Percentiles rank a stretch among this genome's conserved stretches.
These are phyloP conservation scores for Mortierella sp. DNA, from an alignment of 371 early-diverging fungal species.

Conservation along the genomic window DNA sequence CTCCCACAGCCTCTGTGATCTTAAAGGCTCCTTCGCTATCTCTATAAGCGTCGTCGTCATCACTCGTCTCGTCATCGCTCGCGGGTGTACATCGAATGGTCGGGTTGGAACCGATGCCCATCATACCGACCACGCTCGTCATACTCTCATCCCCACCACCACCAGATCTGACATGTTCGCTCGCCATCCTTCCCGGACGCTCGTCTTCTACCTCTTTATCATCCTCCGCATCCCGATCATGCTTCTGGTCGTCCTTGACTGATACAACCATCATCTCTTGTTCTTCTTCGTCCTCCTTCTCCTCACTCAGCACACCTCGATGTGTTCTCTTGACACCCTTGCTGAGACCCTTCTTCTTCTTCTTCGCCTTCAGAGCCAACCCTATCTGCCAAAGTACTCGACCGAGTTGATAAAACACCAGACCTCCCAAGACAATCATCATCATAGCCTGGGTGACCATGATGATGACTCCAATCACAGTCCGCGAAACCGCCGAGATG, in stretches of 20 bases:
- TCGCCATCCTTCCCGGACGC: constrained; percentile 24
- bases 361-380: constrained; percentile 6
- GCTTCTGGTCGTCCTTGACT: constrained; percentile 6
- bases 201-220: constrained; percentile 2
- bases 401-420: constrained; percentile 36
- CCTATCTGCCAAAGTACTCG: constrained; percentile 18
- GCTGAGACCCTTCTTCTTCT: neutral
- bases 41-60: neutral
- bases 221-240: constrained; percentile 6
- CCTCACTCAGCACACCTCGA: too few species aligned
- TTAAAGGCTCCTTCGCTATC: neutral
- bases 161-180: constrained; percentile 12
- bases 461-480: constrained; percentile 29
- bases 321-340: too few species aligned
- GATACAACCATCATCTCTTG: constrained; percentile 21
- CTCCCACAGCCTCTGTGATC: neutral
- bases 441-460: constrained; percentile 27
- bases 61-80: constrained; percentile 30
- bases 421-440: constrained; percentile 24
- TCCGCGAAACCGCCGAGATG: constrained; percentile 24
- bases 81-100: constrained; percentile 32
- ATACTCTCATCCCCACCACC: constrained; percentile 13
- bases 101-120: constrained; percentile 43
- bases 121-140: constrained; percentile 40
- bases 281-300: constrained; percentile 3